A percentile compares a stretch with the other conserved stretches of the same genome.
Evolutionary conservation across 768 basidiomycete species (phyloP).

Genomic region (Mycena polygramma): DNA sequence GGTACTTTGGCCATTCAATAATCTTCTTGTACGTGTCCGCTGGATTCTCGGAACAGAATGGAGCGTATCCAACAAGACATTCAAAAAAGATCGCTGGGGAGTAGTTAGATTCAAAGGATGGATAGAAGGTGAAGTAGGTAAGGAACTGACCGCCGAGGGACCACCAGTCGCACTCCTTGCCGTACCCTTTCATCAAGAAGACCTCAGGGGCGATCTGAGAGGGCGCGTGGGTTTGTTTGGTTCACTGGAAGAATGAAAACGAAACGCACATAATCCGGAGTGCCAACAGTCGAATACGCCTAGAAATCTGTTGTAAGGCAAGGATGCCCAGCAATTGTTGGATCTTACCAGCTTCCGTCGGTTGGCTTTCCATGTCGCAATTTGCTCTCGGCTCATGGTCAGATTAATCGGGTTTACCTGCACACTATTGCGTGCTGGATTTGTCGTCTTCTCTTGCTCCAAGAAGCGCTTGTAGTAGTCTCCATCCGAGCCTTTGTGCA

Average conservation of each 20-base stretch:
- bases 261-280: conserved; percentile 51
- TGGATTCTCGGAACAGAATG: conserved; percentile 97
- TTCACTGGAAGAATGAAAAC: neutral
- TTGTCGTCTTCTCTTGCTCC: conserved; percentile 77
- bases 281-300: conserved; percentile 94
- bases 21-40: conserved; percentile 99
- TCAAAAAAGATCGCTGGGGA: conserved; percentile 93
- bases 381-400: conserved; percentile 96
- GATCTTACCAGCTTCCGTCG: conserved; percentile 87
- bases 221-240: neutral
- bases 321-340: conserved; percentile 6
- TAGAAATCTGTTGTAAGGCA: conserved; percentile 44
- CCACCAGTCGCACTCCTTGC: conserved; percentile 99
- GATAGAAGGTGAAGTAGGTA: neutral
- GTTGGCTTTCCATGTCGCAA: conserved; percentile 99
- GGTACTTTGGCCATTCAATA: conserved; percentile 92
- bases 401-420: conserved; percentile 98
- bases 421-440: conserved; percentile 89
- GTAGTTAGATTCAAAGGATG: neutral
- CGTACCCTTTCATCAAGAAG: conserved; percentile 96
- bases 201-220: conserved; percentile 95
- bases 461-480: conserved; percentile 94
- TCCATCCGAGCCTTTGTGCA: conserved; percentile 96
- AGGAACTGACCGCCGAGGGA: conserved; percentile 73
- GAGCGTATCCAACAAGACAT: conserved; percentile 97